These are phyloP conservation scores for Symbiodinium natans DNA, from an alignment of 73 alveolate genomes.

Conservation along the genomic window DNA sequence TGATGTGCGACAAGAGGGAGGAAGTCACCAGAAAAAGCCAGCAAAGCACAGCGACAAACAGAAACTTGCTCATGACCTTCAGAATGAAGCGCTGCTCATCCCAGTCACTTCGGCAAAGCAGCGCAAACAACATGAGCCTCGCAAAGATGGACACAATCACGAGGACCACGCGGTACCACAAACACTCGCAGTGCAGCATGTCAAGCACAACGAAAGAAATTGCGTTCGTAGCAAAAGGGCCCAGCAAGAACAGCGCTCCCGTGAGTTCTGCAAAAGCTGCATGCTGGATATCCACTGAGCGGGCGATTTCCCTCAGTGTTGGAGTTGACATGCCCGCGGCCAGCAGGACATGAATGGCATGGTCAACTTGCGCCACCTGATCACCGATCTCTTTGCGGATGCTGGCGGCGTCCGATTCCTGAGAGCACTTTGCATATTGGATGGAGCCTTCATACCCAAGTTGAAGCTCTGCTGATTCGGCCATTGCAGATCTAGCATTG, in stretches of 20 bases:
- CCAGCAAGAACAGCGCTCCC: constrained; percentile 37
- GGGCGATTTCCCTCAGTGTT: constrained; percentile 24
- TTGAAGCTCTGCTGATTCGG: background rate
- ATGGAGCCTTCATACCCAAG: background rate
- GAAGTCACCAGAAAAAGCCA: background rate
- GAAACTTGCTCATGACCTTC: constrained; percentile 31
- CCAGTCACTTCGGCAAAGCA: background rate
- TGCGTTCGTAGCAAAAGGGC: background rate
- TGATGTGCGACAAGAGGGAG: background rate
- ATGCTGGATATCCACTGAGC: constrained; percentile 11
- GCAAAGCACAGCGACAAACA: background rate
- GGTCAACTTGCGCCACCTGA: background rate
- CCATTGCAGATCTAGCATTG: background rate
- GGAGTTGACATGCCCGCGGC: constrained; percentile 42
- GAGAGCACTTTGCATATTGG: background rate
- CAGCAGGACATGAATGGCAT: constrained; percentile 1
- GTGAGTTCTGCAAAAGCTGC: constrained; percentile 31
- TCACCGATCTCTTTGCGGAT: background rate
- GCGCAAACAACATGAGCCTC: background rate
- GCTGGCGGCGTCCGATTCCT: background rate
- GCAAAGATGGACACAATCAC: background rate
- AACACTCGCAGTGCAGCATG: background rate
- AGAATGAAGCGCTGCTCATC: constrained; percentile 46
- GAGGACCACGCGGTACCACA: background rate
- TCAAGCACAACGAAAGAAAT: background rate